Evolutionary conservation across 495 filamentous ascomycete genomes (phyloP).

Genomic region (Lichenothelia convexa): DNA sequence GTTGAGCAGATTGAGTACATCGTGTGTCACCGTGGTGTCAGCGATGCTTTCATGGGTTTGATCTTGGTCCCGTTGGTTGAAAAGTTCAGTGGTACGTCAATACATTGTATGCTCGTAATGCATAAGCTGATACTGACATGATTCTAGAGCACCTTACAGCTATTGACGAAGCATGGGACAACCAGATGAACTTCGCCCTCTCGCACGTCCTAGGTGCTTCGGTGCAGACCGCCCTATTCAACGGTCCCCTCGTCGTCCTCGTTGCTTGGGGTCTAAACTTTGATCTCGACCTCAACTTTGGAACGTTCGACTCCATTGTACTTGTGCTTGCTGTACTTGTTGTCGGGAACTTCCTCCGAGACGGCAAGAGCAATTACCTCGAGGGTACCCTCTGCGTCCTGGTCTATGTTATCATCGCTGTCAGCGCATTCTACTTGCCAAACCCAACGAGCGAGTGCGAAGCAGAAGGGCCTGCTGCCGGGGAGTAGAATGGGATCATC

Average conservation of each 20-base stretch:
- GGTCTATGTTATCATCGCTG: slow-evolving; percentile 44
- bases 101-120: slow-evolving; percentile 3
- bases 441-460: too few relatives aligned
- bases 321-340: slow-evolving; percentile 78
- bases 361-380: slow-evolving; percentile 29
- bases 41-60: slow-evolving; percentile 38
- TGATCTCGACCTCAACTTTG: slow-evolving; percentile 66
- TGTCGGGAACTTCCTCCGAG: slow-evolving; percentile 29
- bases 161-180: slow-evolving; percentile 79
- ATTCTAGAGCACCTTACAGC: slow-evolving; percentile 61
- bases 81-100: slow-evolving; percentile 38
- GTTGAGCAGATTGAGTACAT: slow-evolving; percentile 65
- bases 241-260: slow-evolving; percentile 66
- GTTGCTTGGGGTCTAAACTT: slow-evolving; percentile 65
- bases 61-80: slow-evolving; percentile 67
- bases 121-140: too few relatives aligned
- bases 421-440: slow-evolving; percentile 44
- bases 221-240: slow-evolving; percentile 80
- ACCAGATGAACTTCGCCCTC: slow-evolving; percentile 79
- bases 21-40: slow-evolving; percentile 41
- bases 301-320: slow-evolving; percentile 73
- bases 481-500: too few relatives aligned
- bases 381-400: slow-evolving; percentile 42
- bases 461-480: too few relatives aligned
- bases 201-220: slow-evolving; percentile 76